Evolutionary conservation across 164 flowering plant species (phyloP).

Genomic region (Stephania cephalantha): DNA sequence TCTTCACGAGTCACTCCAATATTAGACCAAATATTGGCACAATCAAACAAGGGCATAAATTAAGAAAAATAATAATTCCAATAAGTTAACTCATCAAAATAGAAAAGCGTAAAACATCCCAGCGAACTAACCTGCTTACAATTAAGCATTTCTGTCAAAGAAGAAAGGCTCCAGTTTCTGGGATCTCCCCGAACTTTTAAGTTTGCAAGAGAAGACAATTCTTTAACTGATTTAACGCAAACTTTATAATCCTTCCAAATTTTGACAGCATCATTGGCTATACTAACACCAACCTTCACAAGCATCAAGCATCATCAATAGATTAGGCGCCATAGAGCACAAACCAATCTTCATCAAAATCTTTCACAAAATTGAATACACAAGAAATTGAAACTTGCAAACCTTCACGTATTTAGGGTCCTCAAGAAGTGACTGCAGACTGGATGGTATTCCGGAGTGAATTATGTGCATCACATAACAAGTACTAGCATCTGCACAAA

Average conservation of each 20-base stretch:
- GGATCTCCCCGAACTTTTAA: conserved; percentile 46
- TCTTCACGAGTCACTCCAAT: no score
- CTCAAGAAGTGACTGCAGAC: conserved; percentile 55
- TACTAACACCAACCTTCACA: conserved; percentile 70
- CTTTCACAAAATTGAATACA: not conserved
- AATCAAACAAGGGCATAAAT: not conserved
- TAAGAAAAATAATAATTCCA: not conserved
- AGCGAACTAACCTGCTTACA: conserved; percentile 45
- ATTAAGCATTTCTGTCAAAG: conserved; percentile 52
- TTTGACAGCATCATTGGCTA: conserved; percentile 63
- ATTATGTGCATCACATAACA: conserved; percentile 83
- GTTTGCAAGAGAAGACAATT: conserved; percentile 64
- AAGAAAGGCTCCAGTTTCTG: conserved; percentile 53
- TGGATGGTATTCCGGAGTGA: conserved; percentile 74
- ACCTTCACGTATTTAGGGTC: conserved; percentile 59
- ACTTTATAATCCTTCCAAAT: conserved; percentile 56
- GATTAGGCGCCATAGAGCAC: not conserved
- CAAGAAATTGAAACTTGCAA: conserved; percentile 1
- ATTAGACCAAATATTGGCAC: no score
- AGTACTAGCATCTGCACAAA: conserved; percentile 42
- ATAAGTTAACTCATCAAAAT: not conserved
- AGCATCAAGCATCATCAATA: conserved; percentile 6
- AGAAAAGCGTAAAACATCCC: not conserved
- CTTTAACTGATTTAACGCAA: conserved; percentile 41
- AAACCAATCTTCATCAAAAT: not conserved